Evolutionary conservation across 2,329 filamentous ascomycete genomes (phyloP), one percentile per base, ranked within the genome.

Genomic region (Sporothrix mexicana): DNA sequence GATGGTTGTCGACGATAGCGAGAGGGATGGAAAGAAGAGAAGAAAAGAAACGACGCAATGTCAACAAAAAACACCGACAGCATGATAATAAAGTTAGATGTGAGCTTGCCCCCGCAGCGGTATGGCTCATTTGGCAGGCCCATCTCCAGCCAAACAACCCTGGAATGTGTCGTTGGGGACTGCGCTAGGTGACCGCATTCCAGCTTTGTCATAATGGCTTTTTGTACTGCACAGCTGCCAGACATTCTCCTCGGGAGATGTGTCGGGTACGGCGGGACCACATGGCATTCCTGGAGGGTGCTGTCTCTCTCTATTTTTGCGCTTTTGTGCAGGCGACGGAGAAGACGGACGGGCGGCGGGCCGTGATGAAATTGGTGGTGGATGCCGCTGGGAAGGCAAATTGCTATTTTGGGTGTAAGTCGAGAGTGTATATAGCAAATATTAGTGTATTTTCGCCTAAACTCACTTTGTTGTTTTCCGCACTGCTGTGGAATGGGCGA

Each of bases 101-200:
- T 30, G n/a, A 45, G 36, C 53, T 41, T 69, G 1, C 43, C n/a
- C 3, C 47, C 3, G n/a, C 15, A 23, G 13, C 43, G 41, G 57
- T 23, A 57, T 20, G 51, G 30, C 47, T 5, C 30, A 25, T 6
- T 45, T 55, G 8, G 20, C 25, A 20, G 23, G 8, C 59, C 30
- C 30, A 36, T 69, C 36, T 43, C 49, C 66, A 45, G 36, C 69
- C 69, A 69, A 72, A 70, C 69, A 51, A 1, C 10, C 36, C 43
- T 78, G 78, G 78, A 79, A 79, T 79, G 77, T 51, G 78, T 79
- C 51, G 77, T 74, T 71, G 73, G 45, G 75, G 75, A 76, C 74
- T 75, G 78, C 77, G 51, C 10, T 5, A 3, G 30, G 30, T 10
- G 5, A 12, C 30, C 51, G 62, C 74, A 70, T 75, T 69, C 71